Evolutionary conservation across 2,329 filamentous ascomycete genomes (phyloP).

Genomic region (Aspergillus unguis): DNA sequence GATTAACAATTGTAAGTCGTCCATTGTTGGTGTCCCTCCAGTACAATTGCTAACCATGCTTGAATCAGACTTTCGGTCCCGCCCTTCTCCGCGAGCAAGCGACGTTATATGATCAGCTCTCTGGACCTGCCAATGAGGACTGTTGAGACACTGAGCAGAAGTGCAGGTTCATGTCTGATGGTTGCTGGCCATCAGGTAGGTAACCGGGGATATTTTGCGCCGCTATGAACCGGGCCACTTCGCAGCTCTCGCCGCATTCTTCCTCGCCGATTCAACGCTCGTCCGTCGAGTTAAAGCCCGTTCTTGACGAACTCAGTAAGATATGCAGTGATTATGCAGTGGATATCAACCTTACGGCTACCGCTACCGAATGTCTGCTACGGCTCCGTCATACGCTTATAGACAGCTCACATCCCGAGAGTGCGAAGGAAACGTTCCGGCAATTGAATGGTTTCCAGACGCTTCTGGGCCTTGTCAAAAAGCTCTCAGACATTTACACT

Average conservation of each 20-base stretch:
- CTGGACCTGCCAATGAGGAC: conserved; percentile 35
- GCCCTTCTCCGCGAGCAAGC: conserved; percentile 12
- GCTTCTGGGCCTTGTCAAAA: conserved; percentile 65
- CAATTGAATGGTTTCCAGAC: conserved; percentile 74
- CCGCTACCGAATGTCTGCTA: conserved; percentile 57
- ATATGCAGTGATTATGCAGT: conserved; percentile 30
- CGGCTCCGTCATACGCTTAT: conserved; percentile 65
- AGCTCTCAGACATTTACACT: conserved; percentile 73
- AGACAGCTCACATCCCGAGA: conserved; percentile 48
- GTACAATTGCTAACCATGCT: conserved; percentile 21
- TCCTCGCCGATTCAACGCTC: conserved; percentile 35
- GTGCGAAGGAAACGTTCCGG: conserved; percentile 76
- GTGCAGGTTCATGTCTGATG: conserved; percentile 34
- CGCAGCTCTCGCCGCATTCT: conserved; percentile 27
- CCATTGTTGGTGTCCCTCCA: background rate
- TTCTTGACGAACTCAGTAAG: conserved; percentile 36
- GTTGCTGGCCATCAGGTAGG: conserved; percentile 30
- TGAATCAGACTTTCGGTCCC: conserved; percentile 14
- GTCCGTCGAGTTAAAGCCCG: conserved; percentile 36
- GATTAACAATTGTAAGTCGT: background rate
- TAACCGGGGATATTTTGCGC: conserved; percentile 32
- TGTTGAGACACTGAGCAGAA: conserved; percentile 28
- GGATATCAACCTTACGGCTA: conserved; percentile 33
- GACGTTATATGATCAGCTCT: conserved; percentile 18
- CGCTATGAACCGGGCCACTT: conserved; percentile 31